These are phyloP conservation scores for Fraxinus nigra DNA, from an alignment of 305 asterid genomes.

Conservation along the genomic window DNA sequence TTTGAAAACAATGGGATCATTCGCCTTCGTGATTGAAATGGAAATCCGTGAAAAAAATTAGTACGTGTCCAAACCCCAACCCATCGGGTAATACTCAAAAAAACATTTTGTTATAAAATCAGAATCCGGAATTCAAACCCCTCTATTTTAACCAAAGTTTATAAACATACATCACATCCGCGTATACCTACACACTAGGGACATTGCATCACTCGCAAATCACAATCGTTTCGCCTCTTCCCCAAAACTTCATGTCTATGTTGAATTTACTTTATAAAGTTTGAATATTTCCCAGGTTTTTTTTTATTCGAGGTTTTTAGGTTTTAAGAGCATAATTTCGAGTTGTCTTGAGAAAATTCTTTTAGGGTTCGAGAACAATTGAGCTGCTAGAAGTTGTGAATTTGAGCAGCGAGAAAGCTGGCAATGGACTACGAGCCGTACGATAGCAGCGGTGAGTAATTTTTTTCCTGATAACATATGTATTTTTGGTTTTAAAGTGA, in stretches of 20 bases:
- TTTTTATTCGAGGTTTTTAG: neutral
- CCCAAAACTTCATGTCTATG: conserved; percentile 13
- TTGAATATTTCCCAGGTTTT: conserved; percentile 9
- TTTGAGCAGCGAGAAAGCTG: conserved; percentile 36
- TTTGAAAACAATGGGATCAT: no score
- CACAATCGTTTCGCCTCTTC: conserved; percentile 17
- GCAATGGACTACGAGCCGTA: conserved; percentile 56
- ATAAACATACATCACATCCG: conserved; percentile 35
- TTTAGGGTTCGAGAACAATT: conserved; percentile 19
- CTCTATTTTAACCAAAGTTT: conserved; percentile 26
- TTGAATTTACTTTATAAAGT: conserved; percentile 21
- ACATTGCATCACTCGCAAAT: conserved; percentile 21
- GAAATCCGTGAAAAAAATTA: neutral
- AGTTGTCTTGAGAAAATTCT: conserved; percentile 6
- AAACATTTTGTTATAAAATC: conserved; percentile 28
- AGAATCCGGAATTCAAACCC: conserved; percentile 30
- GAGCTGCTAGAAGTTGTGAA: neutral
- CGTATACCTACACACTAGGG: conserved; percentile 11
- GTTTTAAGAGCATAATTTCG: neutral
- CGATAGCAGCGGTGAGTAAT: conserved; percentile 61
- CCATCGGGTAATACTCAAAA: conserved; percentile 4
- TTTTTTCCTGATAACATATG: neutral
- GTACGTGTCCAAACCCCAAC: conserved; percentile 1
- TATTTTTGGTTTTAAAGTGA: conserved; percentile 5
- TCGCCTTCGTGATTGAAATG: neutral